Evolutionary conservation across 129 eudicot genomes (phyloP), one percentile per base, ranked within the genome.

Genomic region (Artemisia argyi): DNA sequence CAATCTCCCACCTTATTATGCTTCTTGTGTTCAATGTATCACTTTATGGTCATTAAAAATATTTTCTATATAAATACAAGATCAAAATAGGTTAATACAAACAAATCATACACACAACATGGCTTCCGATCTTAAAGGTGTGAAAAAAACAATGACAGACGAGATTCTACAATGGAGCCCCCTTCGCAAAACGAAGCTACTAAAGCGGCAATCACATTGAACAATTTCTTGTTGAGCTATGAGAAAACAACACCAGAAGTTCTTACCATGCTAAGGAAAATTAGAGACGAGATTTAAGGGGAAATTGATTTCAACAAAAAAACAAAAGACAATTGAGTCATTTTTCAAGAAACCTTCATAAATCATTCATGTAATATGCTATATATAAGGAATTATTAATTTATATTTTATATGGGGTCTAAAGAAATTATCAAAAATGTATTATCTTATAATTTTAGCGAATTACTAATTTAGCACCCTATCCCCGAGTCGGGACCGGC

Each of bases 391-490:
- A 73, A 73, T 59, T 60, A 73, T 73, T 59, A 73, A 59, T 73
- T 59, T 73, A 73, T 73, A 73, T 73, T 47, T 73, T 72, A 57
- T 65, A 64, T 75, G 72, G 73, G 79, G 71, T 66, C 79, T 76
- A 75, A 62, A 75, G 73, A 67, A 75, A 75, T 75, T 66, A 76
- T 76, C 69, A 76, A 76, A 76, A 76, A 56, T 67, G 80, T 76
- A 67, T 67, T 75, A 75, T 75, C 79, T 75, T 75, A 75, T 75
- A 75, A 75, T 75, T 75, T 75, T 75, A 75, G 79, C 79, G 79
- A 75, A 75, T 66, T 75, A 75, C 66, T 75, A 75, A 66, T 75
- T 66, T 75, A 75, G 72, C 72, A 75, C 79, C 56, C 73, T 75
- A 64, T 75, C 72, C 58, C 79, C 73, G 73, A 75, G 56, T 75